Conservation (phyloP, 106 monocot genomes). For the Phalaenopsis aphrodite region DNA sequence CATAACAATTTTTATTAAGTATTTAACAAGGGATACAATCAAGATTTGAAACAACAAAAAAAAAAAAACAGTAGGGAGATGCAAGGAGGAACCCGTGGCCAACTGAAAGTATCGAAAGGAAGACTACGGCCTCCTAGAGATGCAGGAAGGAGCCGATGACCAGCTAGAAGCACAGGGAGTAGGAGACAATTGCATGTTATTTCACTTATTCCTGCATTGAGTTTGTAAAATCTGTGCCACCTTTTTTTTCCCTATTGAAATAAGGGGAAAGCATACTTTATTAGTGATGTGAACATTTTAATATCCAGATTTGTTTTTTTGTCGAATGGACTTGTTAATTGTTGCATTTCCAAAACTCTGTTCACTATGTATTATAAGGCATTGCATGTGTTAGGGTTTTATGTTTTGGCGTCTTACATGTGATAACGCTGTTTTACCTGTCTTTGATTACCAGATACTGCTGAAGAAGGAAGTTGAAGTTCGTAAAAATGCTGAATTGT, state of each 20-base stretch:
- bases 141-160: no score
- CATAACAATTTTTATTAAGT: no score
- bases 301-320: background rate
- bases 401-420: background rate
- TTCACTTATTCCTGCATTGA: background rate
- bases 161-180: no score
- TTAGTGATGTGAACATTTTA: background rate
- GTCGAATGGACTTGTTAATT: background rate
- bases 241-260: background rate
- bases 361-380: background rate
- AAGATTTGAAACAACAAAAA: no score
- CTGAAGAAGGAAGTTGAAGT: background rate
- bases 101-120: no score
- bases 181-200: no score
- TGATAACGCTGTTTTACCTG: background rate
- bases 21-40: no score
- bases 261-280: background rate
- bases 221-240: background rate
- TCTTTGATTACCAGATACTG: background rate
- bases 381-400: background rate
- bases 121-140: no score
- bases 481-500: constrained; percentile 4
- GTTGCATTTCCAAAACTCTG: background rate
- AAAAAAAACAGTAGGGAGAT: no score
- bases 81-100: no score